Conservation (phyloP, 1,284 basidiomycete species). For the Heterobasidion parviporum region DNA sequence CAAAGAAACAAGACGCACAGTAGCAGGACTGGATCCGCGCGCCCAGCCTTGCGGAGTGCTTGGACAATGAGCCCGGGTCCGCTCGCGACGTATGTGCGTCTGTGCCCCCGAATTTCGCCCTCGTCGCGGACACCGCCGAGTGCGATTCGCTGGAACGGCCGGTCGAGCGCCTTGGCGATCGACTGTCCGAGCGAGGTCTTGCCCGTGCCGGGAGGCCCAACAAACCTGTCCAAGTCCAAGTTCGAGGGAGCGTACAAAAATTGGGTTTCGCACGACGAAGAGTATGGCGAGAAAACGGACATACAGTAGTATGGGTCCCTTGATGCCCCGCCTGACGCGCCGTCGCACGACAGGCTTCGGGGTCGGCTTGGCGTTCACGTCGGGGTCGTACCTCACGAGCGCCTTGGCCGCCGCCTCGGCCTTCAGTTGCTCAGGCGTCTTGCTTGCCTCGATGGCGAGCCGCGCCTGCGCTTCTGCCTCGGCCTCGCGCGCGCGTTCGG, state of each 20-base stretch:
- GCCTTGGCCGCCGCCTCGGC: background rate
- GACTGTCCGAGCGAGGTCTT: constrained; percentile 85
- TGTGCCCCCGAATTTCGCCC: constrained; percentile 84
- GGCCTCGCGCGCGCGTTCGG: constrained; percentile 6
- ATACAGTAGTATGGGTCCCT: constrained; percentile 79
- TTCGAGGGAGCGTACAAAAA: no score
- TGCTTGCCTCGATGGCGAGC: background rate
- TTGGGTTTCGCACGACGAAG: no score
- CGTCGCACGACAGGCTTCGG: background rate
- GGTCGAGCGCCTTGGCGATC: constrained; percentile 72
- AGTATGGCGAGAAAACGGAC: constrained; percentile 16
- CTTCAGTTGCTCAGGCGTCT: background rate
- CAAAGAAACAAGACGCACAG: constrained; percentile 42
- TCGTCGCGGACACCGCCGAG: constrained; percentile 88
- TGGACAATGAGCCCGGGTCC: constrained; percentile 85
- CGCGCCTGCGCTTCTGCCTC: constrained; percentile 7
- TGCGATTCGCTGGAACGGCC: constrained; percentile 91
- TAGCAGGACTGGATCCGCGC: constrained; percentile 73
- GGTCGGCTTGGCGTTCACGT: background rate
- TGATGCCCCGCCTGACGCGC: constrained; percentile 28
- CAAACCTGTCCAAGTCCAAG: constrained; percentile 38
- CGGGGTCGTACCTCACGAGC: background rate
- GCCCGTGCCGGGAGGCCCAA: constrained; percentile 78
- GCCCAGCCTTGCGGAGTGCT: constrained; percentile 79
- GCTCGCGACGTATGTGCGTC: constrained; percentile 86